Evolutionary conservation across 176 grass and related monocot genomes (phyloP), one percentile per base, ranked within the genome.

Genomic region (Coix lacrymajobi): DNA sequence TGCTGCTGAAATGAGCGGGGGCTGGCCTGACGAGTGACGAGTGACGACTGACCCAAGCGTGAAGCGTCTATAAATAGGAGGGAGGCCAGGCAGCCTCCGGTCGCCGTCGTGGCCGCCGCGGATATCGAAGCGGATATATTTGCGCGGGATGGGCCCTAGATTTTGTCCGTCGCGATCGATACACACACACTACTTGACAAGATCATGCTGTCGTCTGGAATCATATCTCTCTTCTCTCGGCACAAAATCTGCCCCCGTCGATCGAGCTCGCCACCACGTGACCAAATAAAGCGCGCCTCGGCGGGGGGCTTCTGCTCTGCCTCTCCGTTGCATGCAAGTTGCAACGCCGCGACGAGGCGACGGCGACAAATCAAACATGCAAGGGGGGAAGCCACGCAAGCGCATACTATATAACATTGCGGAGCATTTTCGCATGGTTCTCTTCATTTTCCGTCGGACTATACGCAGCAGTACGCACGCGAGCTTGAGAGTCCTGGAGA

Each of bases 71-170:
- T 76, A 76, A 57, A 68, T 32, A 20, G 16, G 65, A 12, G 19
- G 3, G 17, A 1, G 29, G 7, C 6, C 0, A 3, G 68, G 15
- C 3, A 13, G 6, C 0, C 8, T 2, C 33, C 15, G n/a, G 60
- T 74, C 45, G 60, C 71, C 31, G 52, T 37, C 57, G 24, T 33
- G 24, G 73, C 38, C 54, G 56, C 76, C 78, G 39, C 52, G 82
- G 64, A n/a, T 69, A 33, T 62, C 70, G 31, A 88, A 80, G 81
- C 81, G 81, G 87, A 80, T 89, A 54, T 80, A 74, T 16, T 37
- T 36, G 76, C 7, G 75, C 15, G 57, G 34, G 69, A 79, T 38
- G 76, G 64, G 44, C 30, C 87, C 51, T 69, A 26, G 87, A 85
- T 85, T 85, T 81, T 0, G 58, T 24, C 24, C 62, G 79, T 62